Percentiles rank a stretch among this genome's conserved stretches.
Evolutionary conservation across 108 stramenopile species (phyloP).

Genomic region (Nannochloropsis gaditana): DNA sequence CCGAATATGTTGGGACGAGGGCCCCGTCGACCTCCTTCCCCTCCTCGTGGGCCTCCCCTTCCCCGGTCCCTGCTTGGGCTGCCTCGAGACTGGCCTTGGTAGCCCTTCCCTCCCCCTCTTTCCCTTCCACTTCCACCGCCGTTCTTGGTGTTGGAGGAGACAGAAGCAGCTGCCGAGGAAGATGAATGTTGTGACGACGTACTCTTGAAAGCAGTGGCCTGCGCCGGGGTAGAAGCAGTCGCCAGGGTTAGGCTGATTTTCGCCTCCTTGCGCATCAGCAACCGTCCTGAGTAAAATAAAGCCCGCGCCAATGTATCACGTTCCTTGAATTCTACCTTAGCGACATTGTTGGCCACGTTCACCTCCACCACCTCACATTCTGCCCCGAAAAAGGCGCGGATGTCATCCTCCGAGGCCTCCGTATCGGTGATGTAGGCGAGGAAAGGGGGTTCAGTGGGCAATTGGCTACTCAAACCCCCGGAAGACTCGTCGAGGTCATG

Average conservation of each 20-base stretch:
- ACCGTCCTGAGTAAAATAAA: not conserved
- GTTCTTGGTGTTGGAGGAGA: not conserved
- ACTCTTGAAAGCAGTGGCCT: not conserved
- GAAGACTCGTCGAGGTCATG: not conserved
- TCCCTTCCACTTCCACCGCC: not conserved
- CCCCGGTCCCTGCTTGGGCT: not conserved
- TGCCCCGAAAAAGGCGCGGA: not conserved
- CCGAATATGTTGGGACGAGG: not conserved
- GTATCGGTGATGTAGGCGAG: not conserved
- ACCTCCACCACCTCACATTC: not conserved
- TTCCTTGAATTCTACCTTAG: slow-evolving; percentile 1
- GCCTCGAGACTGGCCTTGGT: not conserved
- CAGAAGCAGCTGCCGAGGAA: not conserved
- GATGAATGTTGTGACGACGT: too few species aligned
- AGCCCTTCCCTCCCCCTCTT: not conserved
- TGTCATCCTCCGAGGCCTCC: not conserved
- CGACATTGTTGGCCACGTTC: not conserved
- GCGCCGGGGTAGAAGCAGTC: not conserved
- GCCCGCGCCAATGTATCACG: not conserved
- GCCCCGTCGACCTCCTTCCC: not conserved
- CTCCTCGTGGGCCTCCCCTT: not conserved
- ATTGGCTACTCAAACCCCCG: not conserved
- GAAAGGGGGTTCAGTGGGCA: slow-evolving; percentile 10
- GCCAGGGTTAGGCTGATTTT: not conserved
- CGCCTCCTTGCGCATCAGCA: not conserved